Percentiles rank a stretch among this genome's conserved stretches.
Evolutionary conservation across 2,329 filamentous ascomycete species (phyloP).

Genomic region (Whalleya microplaca): DNA sequence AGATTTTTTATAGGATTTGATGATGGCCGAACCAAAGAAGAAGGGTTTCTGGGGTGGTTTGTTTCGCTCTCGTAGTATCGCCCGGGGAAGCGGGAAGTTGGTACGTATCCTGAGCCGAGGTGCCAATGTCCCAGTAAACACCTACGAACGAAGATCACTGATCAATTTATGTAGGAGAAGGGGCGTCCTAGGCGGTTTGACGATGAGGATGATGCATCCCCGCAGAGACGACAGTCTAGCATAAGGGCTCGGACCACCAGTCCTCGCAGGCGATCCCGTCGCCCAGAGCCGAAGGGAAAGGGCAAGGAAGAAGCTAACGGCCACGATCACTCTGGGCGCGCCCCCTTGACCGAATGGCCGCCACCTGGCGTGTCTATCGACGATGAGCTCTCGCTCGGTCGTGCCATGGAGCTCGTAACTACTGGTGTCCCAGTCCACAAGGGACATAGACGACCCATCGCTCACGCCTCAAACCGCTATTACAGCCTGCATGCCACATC

Average conservation of each 20-base stretch:
- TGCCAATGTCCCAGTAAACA: not conserved
- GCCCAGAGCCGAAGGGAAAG: slow-evolving; percentile 47
- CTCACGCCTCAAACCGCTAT: slow-evolving; percentile 59
- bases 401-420: slow-evolving; percentile 62
- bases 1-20: slow-evolving; percentile 17
- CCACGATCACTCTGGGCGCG: slow-evolving; percentile 31
- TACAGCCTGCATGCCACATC: slow-evolving; percentile 59
- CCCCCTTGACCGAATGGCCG: slow-evolving; percentile 59
- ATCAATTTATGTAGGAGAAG: slow-evolving; percentile 32
- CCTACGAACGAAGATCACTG: slow-evolving; percentile 16
- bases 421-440: slow-evolving; percentile 60
- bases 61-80: slow-evolving; percentile 52
- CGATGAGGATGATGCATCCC: slow-evolving; percentile 40
- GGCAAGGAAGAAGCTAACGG: slow-evolving; percentile 41
- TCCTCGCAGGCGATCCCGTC: slow-evolving; percentile 48
- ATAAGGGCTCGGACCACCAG: slow-evolving; percentile 26
- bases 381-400: slow-evolving; percentile 55
- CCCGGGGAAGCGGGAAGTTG: slow-evolving; percentile 41
- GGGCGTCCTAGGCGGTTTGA: slow-evolving; percentile 38
- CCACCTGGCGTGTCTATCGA: slow-evolving; percentile 53
- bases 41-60: slow-evolving; percentile 53
- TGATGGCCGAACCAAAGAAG: slow-evolving; percentile 42
- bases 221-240: slow-evolving; percentile 30
- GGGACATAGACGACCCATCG: slow-evolving; percentile 57
- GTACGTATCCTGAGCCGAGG: slow-evolving; percentile 33